Conservation (phyloP, 805 yeast species). For the Candida stauntonica region DNA sequence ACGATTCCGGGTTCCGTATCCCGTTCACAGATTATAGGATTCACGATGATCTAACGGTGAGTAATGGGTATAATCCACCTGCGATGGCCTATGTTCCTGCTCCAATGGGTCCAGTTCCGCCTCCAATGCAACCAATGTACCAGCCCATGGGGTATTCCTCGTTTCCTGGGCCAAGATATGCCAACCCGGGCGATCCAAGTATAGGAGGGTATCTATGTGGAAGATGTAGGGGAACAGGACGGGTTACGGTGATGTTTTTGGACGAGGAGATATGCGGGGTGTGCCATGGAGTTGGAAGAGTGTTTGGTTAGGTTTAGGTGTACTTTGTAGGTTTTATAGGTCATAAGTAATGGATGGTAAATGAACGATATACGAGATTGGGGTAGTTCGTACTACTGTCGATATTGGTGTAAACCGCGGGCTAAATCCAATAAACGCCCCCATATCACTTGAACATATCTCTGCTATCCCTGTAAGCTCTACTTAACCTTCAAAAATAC, state of each 20-base stretch:
- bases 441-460: no score
- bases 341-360: no score
- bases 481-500: no score
- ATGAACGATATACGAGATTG: no score
- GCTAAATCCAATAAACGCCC: no score
- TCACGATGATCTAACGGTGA: constrained; percentile 12
- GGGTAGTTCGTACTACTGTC: no score
- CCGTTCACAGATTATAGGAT: constrained; percentile 19
- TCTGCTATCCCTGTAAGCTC: no score
- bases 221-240: constrained; percentile 33
- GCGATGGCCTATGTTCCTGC: constrained; percentile 1
- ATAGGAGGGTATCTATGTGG: constrained; percentile 74
- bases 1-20: constrained; percentile 10
- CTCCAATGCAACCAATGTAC: no score
- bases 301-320: no score
- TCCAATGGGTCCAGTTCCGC: constrained; percentile 6
- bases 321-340: not conserved
- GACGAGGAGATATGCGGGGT: constrained; percentile 13
- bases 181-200: constrained; percentile 74
- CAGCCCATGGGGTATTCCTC: no score
- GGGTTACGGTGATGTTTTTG: constrained; percentile 6
- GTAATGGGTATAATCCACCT: constrained; percentile 1
- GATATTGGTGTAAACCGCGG: no score
- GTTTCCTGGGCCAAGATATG: constrained; percentile 30
- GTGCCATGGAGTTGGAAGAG: constrained; percentile 17